Percentiles rank a stretch among this genome's conserved stretches.
These are phyloP conservation scores for Yarrowia phangngaensis DNA, from an alignment of 805 yeast species.

Conservation along the genomic window DNA sequence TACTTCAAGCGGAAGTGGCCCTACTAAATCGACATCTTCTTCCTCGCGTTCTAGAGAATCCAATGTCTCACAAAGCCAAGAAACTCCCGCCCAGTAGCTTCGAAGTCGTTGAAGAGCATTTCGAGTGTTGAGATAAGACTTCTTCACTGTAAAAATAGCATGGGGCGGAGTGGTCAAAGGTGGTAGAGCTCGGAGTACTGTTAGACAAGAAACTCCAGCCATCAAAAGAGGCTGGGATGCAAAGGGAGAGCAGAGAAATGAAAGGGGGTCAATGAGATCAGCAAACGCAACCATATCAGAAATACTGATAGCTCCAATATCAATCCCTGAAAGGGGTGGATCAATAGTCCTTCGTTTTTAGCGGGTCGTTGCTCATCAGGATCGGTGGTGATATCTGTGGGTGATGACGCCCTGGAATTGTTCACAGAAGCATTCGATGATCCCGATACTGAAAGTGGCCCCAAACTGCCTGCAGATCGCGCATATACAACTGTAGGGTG, in stretches of 20 bases:
- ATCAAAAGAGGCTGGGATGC: conserved; percentile 34
- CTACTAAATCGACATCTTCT: conserved; percentile 34
- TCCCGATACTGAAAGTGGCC: conserved; percentile 6
- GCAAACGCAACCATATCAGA: conserved; percentile 37
- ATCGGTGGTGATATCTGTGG: background rate
- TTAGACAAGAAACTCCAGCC: conserved; percentile 35
- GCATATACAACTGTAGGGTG: conserved; percentile 36
- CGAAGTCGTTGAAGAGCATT: conserved; percentile 32
- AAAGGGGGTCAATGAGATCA: conserved; percentile 34
- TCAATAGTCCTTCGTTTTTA: conserved; percentile 7
- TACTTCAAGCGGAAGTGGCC: background rate
- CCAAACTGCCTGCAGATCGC: conserved; percentile 27
- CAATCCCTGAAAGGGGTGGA: conserved; percentile 28
- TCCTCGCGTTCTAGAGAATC: conserved; percentile 35
- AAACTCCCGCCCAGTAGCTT: conserved; percentile 34
- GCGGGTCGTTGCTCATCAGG: too few relatives aligned
- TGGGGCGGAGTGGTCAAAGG: conserved; percentile 29
- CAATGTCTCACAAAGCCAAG: conserved; percentile 34
- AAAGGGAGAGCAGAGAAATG: conserved; percentile 35
- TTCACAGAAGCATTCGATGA: conserved; percentile 5
- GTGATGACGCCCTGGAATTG: conserved; percentile 23
- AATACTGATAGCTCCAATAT: conserved; percentile 36
- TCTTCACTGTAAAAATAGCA: conserved; percentile 29
- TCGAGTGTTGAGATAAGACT: conserved; percentile 33
- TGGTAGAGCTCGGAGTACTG: conserved; percentile 32